Evolutionary conservation across 176 grass and related monocot genomes (phyloP).

Genomic region (Eragrostis curvula): DNA sequence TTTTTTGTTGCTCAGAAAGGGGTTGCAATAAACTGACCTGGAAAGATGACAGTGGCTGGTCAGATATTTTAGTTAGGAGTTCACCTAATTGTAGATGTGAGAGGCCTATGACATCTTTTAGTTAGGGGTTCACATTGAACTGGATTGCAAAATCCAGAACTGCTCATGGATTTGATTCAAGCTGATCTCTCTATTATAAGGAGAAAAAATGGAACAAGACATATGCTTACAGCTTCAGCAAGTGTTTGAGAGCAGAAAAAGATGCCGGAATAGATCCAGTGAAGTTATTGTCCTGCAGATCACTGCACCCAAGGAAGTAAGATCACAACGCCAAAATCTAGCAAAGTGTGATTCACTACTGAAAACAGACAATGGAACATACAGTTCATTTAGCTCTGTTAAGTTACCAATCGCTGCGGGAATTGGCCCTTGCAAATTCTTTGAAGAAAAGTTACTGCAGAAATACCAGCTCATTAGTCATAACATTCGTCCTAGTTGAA

Average conservation of each 20-base stretch:
- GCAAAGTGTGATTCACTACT: not conserved
- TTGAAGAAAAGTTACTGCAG: conserved; percentile 60
- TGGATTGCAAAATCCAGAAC: not conserved
- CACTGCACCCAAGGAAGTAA: conserved; percentile 37
- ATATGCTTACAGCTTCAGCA: conserved; percentile 60
- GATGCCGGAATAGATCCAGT: conserved; percentile 59
- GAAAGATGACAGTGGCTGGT: conserved; percentile 23
- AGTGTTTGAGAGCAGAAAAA: conserved; percentile 49
- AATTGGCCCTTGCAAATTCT: conserved; percentile 56
- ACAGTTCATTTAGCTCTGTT: conserved; percentile 58
- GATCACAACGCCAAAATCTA: conserved; percentile 11
- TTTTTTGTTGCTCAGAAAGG: conserved; percentile 45
- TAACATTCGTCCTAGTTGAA: conserved; percentile 8
- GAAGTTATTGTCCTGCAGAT: conserved; percentile 69
- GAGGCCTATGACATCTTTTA: conserved; percentile 2
- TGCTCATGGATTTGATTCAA: conserved; percentile 8
- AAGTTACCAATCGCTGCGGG: conserved; percentile 47
- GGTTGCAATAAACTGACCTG: conserved; percentile 71
- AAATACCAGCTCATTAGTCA: conserved; percentile 20
- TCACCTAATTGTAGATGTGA: not conserved
- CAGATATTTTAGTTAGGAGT: conserved; percentile 7
- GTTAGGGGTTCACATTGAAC: not conserved
- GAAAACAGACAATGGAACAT: conserved; percentile 39
- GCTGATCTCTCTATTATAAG: not conserved
- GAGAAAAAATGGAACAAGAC: conserved; percentile 16